Base-by-base conservation (phyloP, 768 basidiomycete species). In the Auriscalpium orientale region DNA sequence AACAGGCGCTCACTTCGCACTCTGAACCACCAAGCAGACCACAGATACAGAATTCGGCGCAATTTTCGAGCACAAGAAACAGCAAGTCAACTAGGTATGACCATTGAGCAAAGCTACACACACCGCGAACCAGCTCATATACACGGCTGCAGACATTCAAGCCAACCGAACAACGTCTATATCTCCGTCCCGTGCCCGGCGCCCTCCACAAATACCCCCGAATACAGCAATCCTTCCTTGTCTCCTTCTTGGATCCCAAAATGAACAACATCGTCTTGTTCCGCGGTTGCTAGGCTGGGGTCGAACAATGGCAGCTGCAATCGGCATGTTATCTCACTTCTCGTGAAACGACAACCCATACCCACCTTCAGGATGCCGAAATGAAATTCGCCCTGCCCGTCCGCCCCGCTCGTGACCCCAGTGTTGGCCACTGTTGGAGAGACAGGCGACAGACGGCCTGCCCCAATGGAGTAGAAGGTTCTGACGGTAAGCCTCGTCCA, bases 331-430 rank as follows among this genome's bases (percentile, higher is more conserved):
- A 11, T 2, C 6, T 4, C 20, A 33, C 44, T 11, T 49, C 18
- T n/a, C 20, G 35, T 33, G 48, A 8, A 15, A 13, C 16, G 16
- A 53, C 12, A 36, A 4, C 48, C 43, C 11, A 22, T 44, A 62
- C 69, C 37, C 36, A 82, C 80, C 75, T 85, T 84, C 50, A 85
- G 68, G 4, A 84, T 63, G 2, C 79, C 82, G 59, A 84, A 77
- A 62, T 84, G 82, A 70, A 81, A 83, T 50, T 85, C 80, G 8
- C 84, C 84, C 59, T 74, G 71, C 5, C 78, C 81, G 10, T 66
- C 67, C n/a, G 72, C 53, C 4, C 81, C 81, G 2, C 63, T 44
- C 7, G 69, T 61, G 2, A 68, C 70, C 15, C 73, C 73, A 46
- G 66, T 64, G 62, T 82, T 85, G 8, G 71, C 66, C 28, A 72